phyloP scores from a whole-genome alignment of 75 land plant species.

The Azolla pinnata region DNA sequence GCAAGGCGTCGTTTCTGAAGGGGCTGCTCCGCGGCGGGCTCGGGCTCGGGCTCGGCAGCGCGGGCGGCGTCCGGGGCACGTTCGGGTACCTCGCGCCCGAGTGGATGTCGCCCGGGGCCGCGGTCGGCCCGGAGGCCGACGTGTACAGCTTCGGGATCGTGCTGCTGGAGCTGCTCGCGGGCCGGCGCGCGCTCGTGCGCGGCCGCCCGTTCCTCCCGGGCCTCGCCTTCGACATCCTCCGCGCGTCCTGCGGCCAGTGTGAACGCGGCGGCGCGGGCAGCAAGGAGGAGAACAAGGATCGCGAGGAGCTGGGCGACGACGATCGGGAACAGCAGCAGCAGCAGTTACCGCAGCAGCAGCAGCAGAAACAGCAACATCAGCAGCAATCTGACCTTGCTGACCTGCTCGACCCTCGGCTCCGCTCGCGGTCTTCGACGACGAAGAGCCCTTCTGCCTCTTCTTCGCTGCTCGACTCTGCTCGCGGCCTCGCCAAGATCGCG shows the following conservation, averaged over 20 bases:
- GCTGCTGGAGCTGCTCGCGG: conserved; percentile 1
- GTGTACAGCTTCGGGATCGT: conserved; percentile 13
- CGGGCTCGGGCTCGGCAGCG: too few relatives aligned
- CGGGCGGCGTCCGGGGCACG: conserved; percentile 20
- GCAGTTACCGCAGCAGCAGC: too few relatives aligned
- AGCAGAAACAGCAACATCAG: too few relatives aligned
- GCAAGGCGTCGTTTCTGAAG: too few relatives aligned
- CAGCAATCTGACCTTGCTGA: neutral
- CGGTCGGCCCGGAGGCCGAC: neutral
- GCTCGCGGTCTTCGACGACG: neutral
- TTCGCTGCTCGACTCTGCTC: neutral
- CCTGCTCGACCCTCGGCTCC: neutral
- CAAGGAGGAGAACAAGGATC: too few relatives aligned
- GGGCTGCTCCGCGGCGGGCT: too few relatives aligned
- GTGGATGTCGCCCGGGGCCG: neutral
- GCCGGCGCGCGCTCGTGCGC: neutral
- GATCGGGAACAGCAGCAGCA: too few relatives aligned
- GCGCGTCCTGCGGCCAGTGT: too few relatives aligned
- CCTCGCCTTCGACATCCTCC: conserved; percentile 4
- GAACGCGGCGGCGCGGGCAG: too few relatives aligned
- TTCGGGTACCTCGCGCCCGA: conserved; percentile 33
- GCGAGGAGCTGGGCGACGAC: too few relatives aligned
- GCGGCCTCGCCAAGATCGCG: neutral
- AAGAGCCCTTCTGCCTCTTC: neutral
- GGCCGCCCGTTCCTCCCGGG: conserved; percentile 19